phyloP scores from a whole-genome alignment of 371 early-diverging fungal genomes.

The Caulochytrium protostelioides region DNA sequence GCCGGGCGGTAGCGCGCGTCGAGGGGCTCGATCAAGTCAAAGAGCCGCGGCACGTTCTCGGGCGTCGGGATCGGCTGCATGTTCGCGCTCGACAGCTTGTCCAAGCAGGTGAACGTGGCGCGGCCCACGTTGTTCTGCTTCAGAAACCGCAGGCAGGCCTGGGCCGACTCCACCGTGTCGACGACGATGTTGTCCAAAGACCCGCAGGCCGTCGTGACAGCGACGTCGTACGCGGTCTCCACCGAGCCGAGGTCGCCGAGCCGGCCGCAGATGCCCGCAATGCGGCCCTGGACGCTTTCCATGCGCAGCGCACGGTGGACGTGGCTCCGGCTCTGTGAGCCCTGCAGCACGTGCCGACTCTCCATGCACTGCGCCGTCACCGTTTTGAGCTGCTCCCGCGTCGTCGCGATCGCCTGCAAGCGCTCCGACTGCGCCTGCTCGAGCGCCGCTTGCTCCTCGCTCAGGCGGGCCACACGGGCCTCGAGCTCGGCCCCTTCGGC shows the following conservation, averaged over 20 bases:
- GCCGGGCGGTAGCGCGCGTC: constrained; percentile 53
- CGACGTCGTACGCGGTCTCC: constrained; percentile 85
- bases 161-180: constrained; percentile 75
- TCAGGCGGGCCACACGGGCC: no score
- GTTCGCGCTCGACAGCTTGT: constrained; percentile 31
- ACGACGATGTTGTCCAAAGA: constrained; percentile 88
- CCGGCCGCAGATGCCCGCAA: constrained; percentile 71
- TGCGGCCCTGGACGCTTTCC: constrained; percentile 53
- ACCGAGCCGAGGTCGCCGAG: constrained; percentile 92
- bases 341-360: constrained; percentile 26
- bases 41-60: constrained; percentile 63
- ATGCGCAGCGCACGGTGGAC: constrained; percentile 49
- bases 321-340: constrained; percentile 47
- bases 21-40: constrained; percentile 71
- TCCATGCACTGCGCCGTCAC: no score
- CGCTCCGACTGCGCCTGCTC: no score
- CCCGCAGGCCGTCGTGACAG: constrained; percentile 78
- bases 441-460: no score
- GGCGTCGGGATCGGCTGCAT: constrained; percentile 41
- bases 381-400: no score
- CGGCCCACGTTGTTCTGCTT: constrained; percentile 71
- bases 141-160: constrained; percentile 79
- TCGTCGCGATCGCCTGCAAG: no score
- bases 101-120: constrained; percentile 74
- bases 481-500: no score